These are phyloP conservation scores for Phytophthora sansomeana DNA, from an alignment of 352 stramenopile genomes.

Conservation along the genomic window DNA sequence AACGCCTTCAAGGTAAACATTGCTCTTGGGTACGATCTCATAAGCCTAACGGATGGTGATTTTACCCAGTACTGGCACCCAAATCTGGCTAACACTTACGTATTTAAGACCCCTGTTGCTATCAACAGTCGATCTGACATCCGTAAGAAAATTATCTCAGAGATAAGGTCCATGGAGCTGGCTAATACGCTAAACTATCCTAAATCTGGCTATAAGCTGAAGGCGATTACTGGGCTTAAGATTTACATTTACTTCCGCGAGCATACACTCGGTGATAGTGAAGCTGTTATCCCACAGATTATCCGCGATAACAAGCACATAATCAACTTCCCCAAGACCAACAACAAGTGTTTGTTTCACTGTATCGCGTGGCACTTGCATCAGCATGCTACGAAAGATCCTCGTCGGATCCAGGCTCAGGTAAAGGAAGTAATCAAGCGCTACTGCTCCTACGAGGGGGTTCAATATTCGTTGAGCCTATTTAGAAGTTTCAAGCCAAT, in stretches of 20 bases:
- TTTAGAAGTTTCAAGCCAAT: too few relatives aligned
- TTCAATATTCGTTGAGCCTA: too few relatives aligned
- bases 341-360: constrained; percentile 16
- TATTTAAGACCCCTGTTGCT: too few relatives aligned
- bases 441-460: constrained; percentile 1
- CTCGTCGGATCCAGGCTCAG: too few relatives aligned
- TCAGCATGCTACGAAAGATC: too few relatives aligned
- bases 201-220: constrained; percentile 10
- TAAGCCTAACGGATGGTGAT: constrained; percentile 12
- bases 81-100: too few relatives aligned
- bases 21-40: constrained; percentile 26
- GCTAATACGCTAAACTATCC: constrained; percentile 13
- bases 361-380: too few relatives aligned
- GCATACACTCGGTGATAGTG: background rate
- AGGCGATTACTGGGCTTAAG: constrained; percentile 20
- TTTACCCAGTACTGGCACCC: too few relatives aligned
- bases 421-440: too few relatives aligned
- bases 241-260: too few relatives aligned
- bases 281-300: background rate
- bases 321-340: constrained; percentile 14
- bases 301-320: constrained; percentile 6
- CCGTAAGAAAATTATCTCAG: constrained; percentile 13
- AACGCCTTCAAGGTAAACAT: constrained; percentile 28
- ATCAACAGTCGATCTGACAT: constrained; percentile 22
- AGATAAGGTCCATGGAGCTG: constrained; percentile 14